Base-by-base conservation (phyloP, 495 filamentous ascomycete species). In the Hyaloscypha bicolor region DNA sequence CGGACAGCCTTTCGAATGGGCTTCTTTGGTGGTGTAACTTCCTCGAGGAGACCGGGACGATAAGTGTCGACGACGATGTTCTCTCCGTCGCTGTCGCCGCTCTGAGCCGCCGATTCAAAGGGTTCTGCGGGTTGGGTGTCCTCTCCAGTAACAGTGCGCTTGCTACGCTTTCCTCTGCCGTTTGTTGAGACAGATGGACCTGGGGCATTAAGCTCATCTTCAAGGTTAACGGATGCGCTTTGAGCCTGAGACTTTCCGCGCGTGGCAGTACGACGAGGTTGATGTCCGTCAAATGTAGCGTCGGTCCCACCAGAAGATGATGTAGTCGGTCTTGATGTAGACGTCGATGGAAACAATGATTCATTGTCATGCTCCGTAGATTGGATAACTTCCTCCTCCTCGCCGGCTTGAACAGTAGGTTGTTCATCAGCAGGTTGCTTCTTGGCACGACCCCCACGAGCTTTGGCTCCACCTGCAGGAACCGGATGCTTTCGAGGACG, bases 271-370 rank as follows among this genome's bases (percentile, higher is more conserved):
- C 56, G 56, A 21, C 33, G 32, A 22, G 48, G 63, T 16, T 39
- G 57, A 32, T 63, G 57, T 25, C 52, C 52, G 11, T 9, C 52
- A 52, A 59, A 12, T 4, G 58, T 66, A 4, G 52, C 62, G 19
- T 21, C 42, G 33, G 51, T 62, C 8, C n/a, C 59, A 22, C 33
- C 29, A 29, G 58, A 58, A 3, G 52, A 62, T n/a, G 63, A 62
- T 52, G 60, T 62, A 12, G 66, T 65, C 6, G 62, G 53, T 39
- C 58, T 45, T 29, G 70, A 62, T 14, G 62, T 58, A 14, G 30
- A 29, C 9, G 62, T 88, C 82, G 6, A 93, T 81, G 19, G 80
- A 80, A 14, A 86, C 71, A 70, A 83, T 91, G 70, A 93, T 88
- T 76, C 31, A 65, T 73, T 53, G 75, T 79, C 57, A 21, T 57